Percentiles rank a stretch among this genome's conserved stretches.
phyloP scores from a whole-genome alignment of 1,284 basidiomycete genomes.

The Thecaphora thlaspeos region DNA sequence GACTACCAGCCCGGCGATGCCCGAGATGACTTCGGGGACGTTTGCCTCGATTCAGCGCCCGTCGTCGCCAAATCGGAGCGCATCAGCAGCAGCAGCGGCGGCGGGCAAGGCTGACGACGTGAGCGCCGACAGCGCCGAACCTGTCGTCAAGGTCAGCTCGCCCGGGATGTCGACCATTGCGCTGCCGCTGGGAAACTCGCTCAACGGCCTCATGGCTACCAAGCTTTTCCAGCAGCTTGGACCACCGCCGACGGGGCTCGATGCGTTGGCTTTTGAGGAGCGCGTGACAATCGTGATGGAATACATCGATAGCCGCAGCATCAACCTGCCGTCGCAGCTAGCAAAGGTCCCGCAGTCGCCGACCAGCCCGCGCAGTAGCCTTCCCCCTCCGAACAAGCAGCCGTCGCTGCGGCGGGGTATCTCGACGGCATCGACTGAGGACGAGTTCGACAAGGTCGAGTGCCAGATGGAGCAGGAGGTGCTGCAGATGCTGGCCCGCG shows the following conservation, averaged over 20 bases:
- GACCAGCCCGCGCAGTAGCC: neutral
- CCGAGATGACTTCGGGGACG: neutral
- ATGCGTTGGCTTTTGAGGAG: slow-evolving; percentile 2
- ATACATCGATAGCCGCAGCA: slow-evolving; percentile 8
- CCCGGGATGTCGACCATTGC: neutral
- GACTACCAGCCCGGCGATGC: neutral
- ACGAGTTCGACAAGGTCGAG: slow-evolving; percentile 32
- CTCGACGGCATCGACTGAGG: slow-evolving; percentile 5
- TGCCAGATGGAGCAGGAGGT: slow-evolving; percentile 16
- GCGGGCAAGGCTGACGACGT: no score
- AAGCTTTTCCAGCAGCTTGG: slow-evolving; percentile 22
- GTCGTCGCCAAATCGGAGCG: no score
- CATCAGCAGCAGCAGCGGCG: no score
- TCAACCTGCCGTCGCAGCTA: neutral
- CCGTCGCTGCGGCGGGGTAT: neutral
- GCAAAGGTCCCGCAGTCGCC: neutral
- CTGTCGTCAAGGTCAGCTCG: neutral
- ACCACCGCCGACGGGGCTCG: slow-evolving; percentile 17
- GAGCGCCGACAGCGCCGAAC: neutral
- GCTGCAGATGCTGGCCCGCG: slow-evolving; percentile 1
- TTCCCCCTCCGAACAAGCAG: slow-evolving; percentile 3
- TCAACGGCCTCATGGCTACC: slow-evolving; percentile 1
- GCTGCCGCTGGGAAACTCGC: neutral
- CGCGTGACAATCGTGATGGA: slow-evolving; percentile 8
- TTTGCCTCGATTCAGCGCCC: neutral